Percentiles rank a stretch among this genome's conserved stretches.
phyloP scores from a whole-genome alignment of 371 early-diverging fungal species.

The Parasitella parasitica region DNA sequence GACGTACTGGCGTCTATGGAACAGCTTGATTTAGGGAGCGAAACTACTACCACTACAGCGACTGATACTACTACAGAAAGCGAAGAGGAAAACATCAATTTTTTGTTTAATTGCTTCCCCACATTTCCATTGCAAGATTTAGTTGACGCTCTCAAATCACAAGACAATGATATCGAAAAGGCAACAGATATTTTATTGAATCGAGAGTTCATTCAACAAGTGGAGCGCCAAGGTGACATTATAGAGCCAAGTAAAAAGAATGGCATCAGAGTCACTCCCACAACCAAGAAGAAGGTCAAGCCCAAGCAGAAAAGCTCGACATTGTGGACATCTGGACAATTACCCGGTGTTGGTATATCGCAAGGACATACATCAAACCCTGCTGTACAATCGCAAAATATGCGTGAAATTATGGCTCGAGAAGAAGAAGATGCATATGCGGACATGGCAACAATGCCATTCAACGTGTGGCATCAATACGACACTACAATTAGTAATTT shows the following conservation, averaged over 20 bases:
- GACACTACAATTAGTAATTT: conserved; percentile 10
- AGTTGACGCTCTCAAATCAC: conserved; percentile 11
- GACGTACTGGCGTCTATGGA: neutral
- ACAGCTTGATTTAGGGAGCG: conserved; percentile 3
- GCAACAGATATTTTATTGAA: conserved; percentile 41
- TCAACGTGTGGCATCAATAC: conserved; percentile 46
- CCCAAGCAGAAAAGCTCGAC: neutral
- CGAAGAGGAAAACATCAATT: conserved; percentile 32
- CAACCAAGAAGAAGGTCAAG: conserved; percentile 14
- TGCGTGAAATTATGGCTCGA: neutral
- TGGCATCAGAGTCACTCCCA: neutral
- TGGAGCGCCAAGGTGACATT: neutral
- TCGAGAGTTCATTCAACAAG: conserved; percentile 18
- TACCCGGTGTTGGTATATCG: neutral
- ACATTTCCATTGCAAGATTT: conserved; percentile 15
- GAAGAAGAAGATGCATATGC: conserved; percentile 9
- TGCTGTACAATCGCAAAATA: neutral
- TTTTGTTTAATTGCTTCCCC: conserved; percentile 42
- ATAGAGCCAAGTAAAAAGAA: conserved; percentile 1
- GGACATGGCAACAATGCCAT: conserved; percentile 25
- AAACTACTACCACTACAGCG: neutral
- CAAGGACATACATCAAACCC: neutral
- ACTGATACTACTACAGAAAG: neutral
- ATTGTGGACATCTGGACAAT: conserved; percentile 12
- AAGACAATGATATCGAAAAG: conserved; percentile 37